These are phyloP conservation scores for Wickerhamomyces sp. DNA, from an alignment of 1,139 yeast genomes.

Conservation along the genomic window DNA sequence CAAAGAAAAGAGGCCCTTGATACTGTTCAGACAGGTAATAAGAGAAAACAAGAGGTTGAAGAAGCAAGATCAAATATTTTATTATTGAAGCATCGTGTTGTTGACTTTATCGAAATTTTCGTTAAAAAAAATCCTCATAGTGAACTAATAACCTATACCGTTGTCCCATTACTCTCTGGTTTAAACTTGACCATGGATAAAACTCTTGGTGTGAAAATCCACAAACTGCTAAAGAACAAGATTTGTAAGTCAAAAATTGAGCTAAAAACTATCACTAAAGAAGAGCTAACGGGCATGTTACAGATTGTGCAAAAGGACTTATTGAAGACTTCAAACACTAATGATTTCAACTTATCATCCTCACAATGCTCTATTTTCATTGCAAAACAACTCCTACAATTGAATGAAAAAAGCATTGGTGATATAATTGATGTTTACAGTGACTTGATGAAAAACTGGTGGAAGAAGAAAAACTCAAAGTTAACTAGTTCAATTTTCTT, in stretches of 20 bases:
- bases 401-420: conserved; percentile 27
- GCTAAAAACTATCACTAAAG: conserved; percentile 15
- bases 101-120: conserved; percentile 71
- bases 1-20: conserved; percentile 66
- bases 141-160: conserved; percentile 21
- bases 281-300: conserved; percentile 18
- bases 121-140: conserved; percentile 31
- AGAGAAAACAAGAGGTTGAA: conserved; percentile 62
- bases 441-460: conserved; percentile 58
- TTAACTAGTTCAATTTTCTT: conserved; percentile 60
- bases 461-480: conserved; percentile 41
- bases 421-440: conserved; percentile 54
- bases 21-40: conserved; percentile 52
- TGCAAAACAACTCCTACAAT: conserved; percentile 47
- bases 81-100: conserved; percentile 70
- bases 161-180: conserved; percentile 58
- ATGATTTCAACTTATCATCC: conserved; percentile 21
- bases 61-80: conserved; percentile 79
- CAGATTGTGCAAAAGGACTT: conserved; percentile 26
- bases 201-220: conserved; percentile 68
- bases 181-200: conserved; percentile 67
- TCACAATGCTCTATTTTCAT: conserved; percentile 47
- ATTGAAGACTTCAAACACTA: conserved; percentile 24
- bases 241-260: conserved; percentile 48
- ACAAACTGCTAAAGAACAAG: conserved; percentile 60